Evolutionary conservation across 2,329 filamentous ascomycete genomes (phyloP), one percentile per base, ranked within the genome.

Genomic region (Aspergillus ibericus): DNA sequence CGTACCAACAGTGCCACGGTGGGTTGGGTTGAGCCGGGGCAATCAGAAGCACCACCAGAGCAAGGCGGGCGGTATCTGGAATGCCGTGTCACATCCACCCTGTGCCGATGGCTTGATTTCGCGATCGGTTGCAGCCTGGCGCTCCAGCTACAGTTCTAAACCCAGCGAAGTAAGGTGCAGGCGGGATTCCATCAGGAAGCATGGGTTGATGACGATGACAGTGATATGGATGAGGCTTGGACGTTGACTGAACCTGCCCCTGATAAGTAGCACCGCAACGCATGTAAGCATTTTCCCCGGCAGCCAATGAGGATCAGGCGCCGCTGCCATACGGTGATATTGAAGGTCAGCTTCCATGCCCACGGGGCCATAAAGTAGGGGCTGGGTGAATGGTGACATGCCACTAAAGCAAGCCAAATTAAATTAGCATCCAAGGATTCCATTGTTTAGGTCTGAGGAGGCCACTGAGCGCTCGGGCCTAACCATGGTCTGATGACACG

Each of bases 401-500:
- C 54, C 61, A 58, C 64, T 66, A 63, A 60, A 58, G 59, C 56
- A 60, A 62, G 64, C 61, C 63, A 63, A 65, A 60, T 58, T 36
- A 29, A 47, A 58, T 62, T 63, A 63, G 60, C 59, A 60, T 42
- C 38, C 53, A 53, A 29, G 16, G 38, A 29, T 53, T 40, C 18
- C 48, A 52, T 50, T 55, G 29, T 57, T 58, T 40, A 16, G 34
- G 29, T 53, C 42, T 53, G 38, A 42, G 34, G 25, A 56, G 58
- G 20, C 29, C 48, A 35, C n/a, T 27, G 54, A 55, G 52, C 57
- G 59, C 61, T 60, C 50, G 56, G 56, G 54, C 58, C 59, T 53
- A 59, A 64, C 53, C 55, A 56, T 58, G 53, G 47, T 60, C 55
- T 59, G 58, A 62, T 58, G 53, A 51, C 44, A 46, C 35, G 53